Evolutionary conservation across 2,329 filamentous ascomycete species (phyloP), one percentile per base, ranked within the genome.

Genomic region (Penicillium sp.): DNA sequence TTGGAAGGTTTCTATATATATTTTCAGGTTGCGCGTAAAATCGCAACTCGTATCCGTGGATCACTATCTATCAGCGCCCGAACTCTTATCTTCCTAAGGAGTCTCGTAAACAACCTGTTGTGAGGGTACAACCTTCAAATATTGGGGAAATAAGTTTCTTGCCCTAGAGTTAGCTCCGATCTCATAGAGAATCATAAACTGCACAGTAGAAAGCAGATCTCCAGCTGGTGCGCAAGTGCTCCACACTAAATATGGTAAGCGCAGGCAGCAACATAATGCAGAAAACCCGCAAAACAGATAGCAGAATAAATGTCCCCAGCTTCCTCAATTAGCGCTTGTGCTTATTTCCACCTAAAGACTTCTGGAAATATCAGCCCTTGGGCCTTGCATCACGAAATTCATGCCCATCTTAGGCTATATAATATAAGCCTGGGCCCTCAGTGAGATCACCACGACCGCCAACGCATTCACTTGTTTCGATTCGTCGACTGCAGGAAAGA

Each of bases 191-290:
- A 19, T 8, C 35, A 10, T 39, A 16, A 16, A 6, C n/a, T 39
- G 35, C 19, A 39, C 16, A 19, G n/a, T 4, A 39, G n/a, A 39
- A 19, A 39, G 9, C 9, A n/a, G 35, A 19, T 39, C 35, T 39
- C n/a, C 3, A 4, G 10, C 9, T 29, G 31, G 31, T 16, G 35
- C 35, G 35, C 16, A 39, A 26, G 11, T 16, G 48, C 48, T 50
- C 48, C 48, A 47, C 51, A 45, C 42, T 21, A n/a, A 23, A 47
- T 19, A 35, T 31, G 39, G 51, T 53, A 53, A 45, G 42, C 51
- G 51, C 51, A 53, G 51, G 51, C 51, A 53, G 51, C 51, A 53
- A 53, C 42, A 39, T 39, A 37, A 37, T 26, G 46, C 21, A n/a
- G 16, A 29, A 23, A 23, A 23, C 33, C 13, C 27, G 19, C 13